Base-by-base conservation (phyloP, 495 filamentous ascomycete species). In the Bryoglossum gracile region DNA sequence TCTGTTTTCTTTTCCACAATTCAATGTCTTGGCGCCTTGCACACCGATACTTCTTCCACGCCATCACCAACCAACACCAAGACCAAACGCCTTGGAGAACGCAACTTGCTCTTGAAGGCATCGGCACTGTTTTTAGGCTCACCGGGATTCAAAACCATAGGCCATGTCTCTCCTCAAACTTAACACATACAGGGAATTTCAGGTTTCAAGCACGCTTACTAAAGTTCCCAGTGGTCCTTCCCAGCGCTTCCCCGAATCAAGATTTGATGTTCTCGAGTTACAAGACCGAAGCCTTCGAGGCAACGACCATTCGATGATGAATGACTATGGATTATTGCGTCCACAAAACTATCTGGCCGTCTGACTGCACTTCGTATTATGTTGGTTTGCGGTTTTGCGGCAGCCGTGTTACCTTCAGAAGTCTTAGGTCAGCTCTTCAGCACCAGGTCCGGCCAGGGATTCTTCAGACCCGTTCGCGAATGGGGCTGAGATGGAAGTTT, bases 401-500 rank as follows among this genome's bases (percentile, higher is more conserved):
- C 48, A 13, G 40, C 14, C 17, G 48, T 39, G 48, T 44, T 37
- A 45, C 48, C 8, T 11, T 19, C 11, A 3, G 16, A 23, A 19
- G 36, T 41, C 36, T 49, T 30, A 49, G 46, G 28, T 50, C 48
- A 43, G 48, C 30, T 35, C 16, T 48, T 19, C 33, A 25, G 21
- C 21, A 28, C 23, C 24, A 13, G 13, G 22, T 23, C 24, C 33
- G 16, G 10, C 8, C n/a, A 5, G n/a, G n/a, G n/a, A n/a, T n/a
- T n/a, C n/a, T n/a, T n/a, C n/a, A n/a, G n/a, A n/a, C n/a, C n/a
- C n/a, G 21, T 33, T 19, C 14, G 30, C 19, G 34, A 23, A 47
- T 16, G 35, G 46, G 52, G 52, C 52, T 54, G 52, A 54, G 19
- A 43, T 50, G 45, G 40, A 46, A 46, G 13, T 50, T 39, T 50